Percentiles rank a stretch among this genome's conserved stretches.
Evolutionary conservation across 2,329 filamentous ascomycete species (phyloP).

Genomic region (Aspergillus niger): DNA sequence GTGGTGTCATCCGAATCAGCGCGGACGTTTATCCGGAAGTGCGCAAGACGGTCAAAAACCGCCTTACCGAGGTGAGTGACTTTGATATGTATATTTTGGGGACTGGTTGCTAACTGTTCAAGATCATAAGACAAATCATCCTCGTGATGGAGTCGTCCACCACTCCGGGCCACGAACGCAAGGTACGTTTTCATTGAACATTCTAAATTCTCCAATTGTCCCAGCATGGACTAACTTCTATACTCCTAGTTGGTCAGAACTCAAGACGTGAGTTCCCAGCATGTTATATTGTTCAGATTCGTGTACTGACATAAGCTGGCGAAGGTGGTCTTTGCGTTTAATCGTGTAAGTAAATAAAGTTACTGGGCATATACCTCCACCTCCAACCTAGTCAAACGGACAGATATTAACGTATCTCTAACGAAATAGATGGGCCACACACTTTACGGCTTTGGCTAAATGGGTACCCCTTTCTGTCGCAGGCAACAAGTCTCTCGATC

Average conservation of each 20-base stretch:
- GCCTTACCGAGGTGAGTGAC: conserved; percentile 26
- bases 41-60: conserved; percentile 23
- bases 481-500: no score
- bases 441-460: conserved; percentile 17
- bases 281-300: no score
- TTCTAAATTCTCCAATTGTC: no score
- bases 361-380: background rate
- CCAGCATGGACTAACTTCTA: background rate
- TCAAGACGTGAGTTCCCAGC: conserved; percentile 18
- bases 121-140: conserved; percentile 29
- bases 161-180: conserved; percentile 5
- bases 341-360: conserved; percentile 12
- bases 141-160: conserved; percentile 23
- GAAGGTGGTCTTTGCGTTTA: conserved; percentile 21
- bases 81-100: background rate
- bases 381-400: background rate
- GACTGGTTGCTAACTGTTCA: background rate
- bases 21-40: conserved; percentile 31
- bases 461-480: no score
- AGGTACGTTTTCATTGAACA: conserved; percentile 14
- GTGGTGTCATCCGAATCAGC: conserved; percentile 35
- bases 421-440: conserved; percentile 19
- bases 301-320: no score
- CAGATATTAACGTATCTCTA: background rate
- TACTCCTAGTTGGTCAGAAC: conserved; percentile 16